These are phyloP conservation scores for Brassica balearica DNA, from an alignment of 441 rosid species.

Conservation along the genomic window DNA sequence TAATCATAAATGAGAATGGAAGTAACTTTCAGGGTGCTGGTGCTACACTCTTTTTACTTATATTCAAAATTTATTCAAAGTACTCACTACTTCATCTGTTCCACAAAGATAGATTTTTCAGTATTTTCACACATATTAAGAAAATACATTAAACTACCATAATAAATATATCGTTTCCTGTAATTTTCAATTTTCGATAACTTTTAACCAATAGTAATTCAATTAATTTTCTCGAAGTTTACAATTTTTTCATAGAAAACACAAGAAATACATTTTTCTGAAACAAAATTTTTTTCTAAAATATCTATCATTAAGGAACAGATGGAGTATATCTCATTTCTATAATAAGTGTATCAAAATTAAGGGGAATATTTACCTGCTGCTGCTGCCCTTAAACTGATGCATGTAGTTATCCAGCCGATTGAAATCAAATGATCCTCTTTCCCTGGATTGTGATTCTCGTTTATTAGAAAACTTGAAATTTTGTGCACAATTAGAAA, in stretches of 20 bases:
- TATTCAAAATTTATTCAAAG: background rate
- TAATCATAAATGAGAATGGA: conserved; percentile 12
- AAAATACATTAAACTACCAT: too few relatives aligned
- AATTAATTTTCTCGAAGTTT: too few relatives aligned
- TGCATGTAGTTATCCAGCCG: conserved; percentile 82
- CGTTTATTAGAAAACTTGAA: background rate
- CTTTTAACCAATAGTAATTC: too few relatives aligned
- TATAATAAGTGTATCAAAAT: background rate
- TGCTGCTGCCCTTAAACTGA: conserved; percentile 94
- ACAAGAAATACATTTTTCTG: too few relatives aligned
- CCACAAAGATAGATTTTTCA: too few relatives aligned
- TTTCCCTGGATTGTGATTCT: conserved; percentile 58
- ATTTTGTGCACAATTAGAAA: background rate
- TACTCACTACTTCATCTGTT: background rate
- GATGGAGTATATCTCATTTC: background rate
- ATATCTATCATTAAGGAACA: too few relatives aligned
- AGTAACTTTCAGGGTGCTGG: background rate
- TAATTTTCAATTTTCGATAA: too few relatives aligned
- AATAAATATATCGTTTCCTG: too few relatives aligned
- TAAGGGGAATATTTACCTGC: conserved; percentile 54
- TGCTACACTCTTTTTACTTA: background rate
- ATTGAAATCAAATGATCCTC: conserved; percentile 67
- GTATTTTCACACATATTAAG: too few relatives aligned
- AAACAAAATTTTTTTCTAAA: too few relatives aligned
- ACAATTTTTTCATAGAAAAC: too few relatives aligned